Evolutionary conservation across 495 filamentous ascomycete genomes (phyloP).

Genomic region (Coniosporium apollinis): DNA sequence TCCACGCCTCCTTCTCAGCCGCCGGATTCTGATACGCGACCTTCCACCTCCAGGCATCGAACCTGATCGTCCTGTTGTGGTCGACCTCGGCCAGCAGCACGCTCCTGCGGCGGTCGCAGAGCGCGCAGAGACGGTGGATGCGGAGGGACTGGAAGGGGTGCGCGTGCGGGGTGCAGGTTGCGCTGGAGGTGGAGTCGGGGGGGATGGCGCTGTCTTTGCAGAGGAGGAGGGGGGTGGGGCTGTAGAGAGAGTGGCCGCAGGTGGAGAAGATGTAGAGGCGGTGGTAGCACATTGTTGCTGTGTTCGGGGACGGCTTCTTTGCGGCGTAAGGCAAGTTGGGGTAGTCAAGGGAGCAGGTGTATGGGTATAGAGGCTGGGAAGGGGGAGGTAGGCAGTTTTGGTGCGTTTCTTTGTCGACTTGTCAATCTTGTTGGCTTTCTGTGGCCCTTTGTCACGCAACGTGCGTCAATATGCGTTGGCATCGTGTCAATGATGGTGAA

Average conservation of each 20-base stretch:
- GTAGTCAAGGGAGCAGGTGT: too few relatives aligned
- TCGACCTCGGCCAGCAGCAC: constrained; percentile 10
- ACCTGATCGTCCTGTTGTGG: constrained; percentile 6
- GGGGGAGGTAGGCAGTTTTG: too few relatives aligned
- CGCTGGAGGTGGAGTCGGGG: constrained; percentile 4
- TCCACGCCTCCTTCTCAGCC: constrained; percentile 12
- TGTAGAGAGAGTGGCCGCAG: constrained; percentile 20
- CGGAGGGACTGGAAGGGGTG: constrained; percentile 13
- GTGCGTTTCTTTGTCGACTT: too few relatives aligned
- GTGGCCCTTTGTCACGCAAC: too few relatives aligned
- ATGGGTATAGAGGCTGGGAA: too few relatives aligned
- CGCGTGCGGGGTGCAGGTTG: constrained; percentile 6
- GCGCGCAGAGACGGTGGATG: constrained; percentile 12
- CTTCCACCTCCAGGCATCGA: constrained; percentile 23
- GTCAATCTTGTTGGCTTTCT: too few relatives aligned
- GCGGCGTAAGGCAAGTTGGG: background rate
- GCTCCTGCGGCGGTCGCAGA: constrained; percentile 9
- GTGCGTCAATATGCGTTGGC: too few relatives aligned
- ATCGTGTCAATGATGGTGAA: too few relatives aligned
- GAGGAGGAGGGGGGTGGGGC: constrained; percentile 3
- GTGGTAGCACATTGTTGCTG: constrained; percentile 19
- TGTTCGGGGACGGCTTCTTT: background rate
- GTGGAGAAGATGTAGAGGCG: constrained; percentile 20
- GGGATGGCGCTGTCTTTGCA: constrained; percentile 10
- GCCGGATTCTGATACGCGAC: constrained; percentile 17